Conservation (phyloP, 148 eudicot species). For the Oxyria digyna region DNA sequence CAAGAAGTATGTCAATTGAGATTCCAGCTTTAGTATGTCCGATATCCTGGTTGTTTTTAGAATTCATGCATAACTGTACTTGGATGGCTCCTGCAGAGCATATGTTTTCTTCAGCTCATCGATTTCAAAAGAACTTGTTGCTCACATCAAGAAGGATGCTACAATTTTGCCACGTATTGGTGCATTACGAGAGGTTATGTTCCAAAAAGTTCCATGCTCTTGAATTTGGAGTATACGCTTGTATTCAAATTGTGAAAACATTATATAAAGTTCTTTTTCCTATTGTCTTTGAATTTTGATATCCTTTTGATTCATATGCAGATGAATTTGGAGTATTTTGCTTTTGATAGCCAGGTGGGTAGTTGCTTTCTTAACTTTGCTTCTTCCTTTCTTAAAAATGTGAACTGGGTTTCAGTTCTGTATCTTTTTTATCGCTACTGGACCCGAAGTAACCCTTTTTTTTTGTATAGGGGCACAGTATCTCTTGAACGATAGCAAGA, state of each 20-base stretch:
- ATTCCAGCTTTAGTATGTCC: background rate
- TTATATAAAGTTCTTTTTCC: background rate
- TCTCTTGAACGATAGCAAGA: background rate
- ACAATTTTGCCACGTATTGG: constrained; percentile 61
- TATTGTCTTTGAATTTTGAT: background rate
- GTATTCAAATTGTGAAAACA: background rate
- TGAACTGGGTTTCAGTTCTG: background rate
- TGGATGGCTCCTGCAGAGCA: constrained; percentile 41
- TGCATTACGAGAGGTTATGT: constrained; percentile 78
- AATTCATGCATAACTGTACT: constrained; percentile 5
- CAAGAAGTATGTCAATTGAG: constrained; percentile 51
- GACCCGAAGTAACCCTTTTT: background rate
- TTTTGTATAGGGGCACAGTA: background rate
- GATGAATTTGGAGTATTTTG: constrained; percentile 98
- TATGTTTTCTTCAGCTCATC: constrained; percentile 90
- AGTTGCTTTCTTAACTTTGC: constrained; percentile 5
- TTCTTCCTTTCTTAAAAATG: background rate
- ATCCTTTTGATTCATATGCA: constrained; percentile 29
- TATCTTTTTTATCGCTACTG: background rate
- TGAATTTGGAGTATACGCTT: background rate
- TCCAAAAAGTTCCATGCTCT: background rate
- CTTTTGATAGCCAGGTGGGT: constrained; percentile 86
- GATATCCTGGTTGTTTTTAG: background rate
- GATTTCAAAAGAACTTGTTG: constrained; percentile 54
- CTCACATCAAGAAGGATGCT: constrained; percentile 54